Percentiles rank a stretch among this genome's conserved stretches.
Evolutionary conservation across 306 rosid genomes (phyloP).

Genomic region (Canavalia gladiata): DNA sequence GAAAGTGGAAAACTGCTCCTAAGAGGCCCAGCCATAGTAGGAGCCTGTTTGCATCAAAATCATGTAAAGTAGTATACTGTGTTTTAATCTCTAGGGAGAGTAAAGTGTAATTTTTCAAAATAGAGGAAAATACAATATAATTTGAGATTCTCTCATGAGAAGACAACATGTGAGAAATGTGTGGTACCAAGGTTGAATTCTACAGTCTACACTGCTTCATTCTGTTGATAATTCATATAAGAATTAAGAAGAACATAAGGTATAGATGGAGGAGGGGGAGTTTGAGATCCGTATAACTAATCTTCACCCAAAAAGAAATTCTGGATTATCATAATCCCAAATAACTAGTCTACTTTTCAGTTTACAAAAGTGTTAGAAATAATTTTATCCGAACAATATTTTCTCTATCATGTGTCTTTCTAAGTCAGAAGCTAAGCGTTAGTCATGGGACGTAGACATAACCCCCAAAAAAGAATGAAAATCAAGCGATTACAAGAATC

Average conservation of each 20-base stretch:
- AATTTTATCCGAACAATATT: background rate
- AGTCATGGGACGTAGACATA: background rate
- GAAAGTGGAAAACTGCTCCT: background rate
- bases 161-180: background rate
- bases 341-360: background rate
- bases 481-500: constrained; percentile 40
- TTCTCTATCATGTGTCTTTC: background rate
- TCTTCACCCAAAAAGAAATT: background rate
- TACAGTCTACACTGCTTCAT: constrained; percentile 28
- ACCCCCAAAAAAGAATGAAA: background rate
- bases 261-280: background rate
- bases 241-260: background rate
- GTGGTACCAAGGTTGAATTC: background rate
- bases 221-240: constrained; percentile 23
- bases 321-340: constrained; percentile 21
- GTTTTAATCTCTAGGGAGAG: background rate
- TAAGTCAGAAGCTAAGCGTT: constrained; percentile 4
- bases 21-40: background rate
- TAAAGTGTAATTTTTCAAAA: background rate
- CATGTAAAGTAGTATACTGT: background rate
- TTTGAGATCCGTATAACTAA: background rate
- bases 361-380: background rate
- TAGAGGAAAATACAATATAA: background rate
- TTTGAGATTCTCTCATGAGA: background rate
- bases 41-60: background rate